Evolutionary conservation across 768 basidiomycete genomes (phyloP).

Genomic region (Auriculariales sp.): DNA sequence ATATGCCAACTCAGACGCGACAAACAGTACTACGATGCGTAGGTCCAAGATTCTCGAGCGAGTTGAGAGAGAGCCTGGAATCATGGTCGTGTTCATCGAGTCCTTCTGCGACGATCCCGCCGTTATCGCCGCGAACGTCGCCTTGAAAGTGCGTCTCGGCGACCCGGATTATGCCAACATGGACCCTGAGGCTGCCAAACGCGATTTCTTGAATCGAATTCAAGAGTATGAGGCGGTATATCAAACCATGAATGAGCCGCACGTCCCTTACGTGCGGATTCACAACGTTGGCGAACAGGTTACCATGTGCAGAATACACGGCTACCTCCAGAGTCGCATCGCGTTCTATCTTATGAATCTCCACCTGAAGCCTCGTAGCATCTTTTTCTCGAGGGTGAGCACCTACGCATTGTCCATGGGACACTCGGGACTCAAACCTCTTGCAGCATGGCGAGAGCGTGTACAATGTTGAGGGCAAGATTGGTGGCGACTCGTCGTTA

Average conservation of each 20-base stretch:
- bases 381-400: slow-evolving; percentile 87
- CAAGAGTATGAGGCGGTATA: slow-evolving; percentile 90
- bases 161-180: slow-evolving; percentile 96
- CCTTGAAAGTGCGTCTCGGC: slow-evolving; percentile 87
- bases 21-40: slow-evolving; percentile 56
- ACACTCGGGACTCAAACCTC: slow-evolving; percentile 5
- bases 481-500: slow-evolving; percentile 90
- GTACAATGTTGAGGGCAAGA: slow-evolving; percentile 91
- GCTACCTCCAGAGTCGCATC: slow-evolving; percentile 91
- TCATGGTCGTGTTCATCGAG: slow-evolving; percentile 87
- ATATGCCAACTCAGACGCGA: slow-evolving; percentile 53
- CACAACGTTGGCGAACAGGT: slow-evolving; percentile 88
- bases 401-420: background rate
- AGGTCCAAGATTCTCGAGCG: slow-evolving; percentile 78
- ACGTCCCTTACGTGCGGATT: slow-evolving; percentile 82
- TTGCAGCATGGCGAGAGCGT: slow-evolving; percentile 91
- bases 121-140: slow-evolving; percentile 90
- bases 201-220: slow-evolving; percentile 85
- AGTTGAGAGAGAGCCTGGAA: slow-evolving; percentile 72
- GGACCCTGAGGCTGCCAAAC: slow-evolving; percentile 70
- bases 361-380: slow-evolving; percentile 90
- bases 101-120: slow-evolving; percentile 88
- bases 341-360: slow-evolving; percentile 98
- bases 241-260: slow-evolving; percentile 84
- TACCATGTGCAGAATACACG: slow-evolving; percentile 73